Conservation (phyloP, 2,329 filamentous ascomycete species). For the Cercospora sp. region DNA sequence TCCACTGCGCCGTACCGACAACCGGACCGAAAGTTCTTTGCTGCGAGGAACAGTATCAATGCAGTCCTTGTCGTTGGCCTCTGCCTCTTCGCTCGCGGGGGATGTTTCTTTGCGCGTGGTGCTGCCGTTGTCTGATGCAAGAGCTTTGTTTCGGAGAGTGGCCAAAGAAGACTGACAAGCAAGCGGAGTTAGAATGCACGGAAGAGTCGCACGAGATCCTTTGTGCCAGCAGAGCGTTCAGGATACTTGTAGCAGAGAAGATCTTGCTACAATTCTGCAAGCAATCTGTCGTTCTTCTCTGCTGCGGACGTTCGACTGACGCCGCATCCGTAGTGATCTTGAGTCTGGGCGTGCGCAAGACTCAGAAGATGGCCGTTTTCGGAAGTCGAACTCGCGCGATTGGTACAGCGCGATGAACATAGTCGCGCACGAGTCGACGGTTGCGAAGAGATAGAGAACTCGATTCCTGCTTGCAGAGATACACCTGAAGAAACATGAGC, state of each 20-base stretch:
- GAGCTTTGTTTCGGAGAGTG: conserved; percentile 36
- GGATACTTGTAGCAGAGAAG: conserved; percentile 37
- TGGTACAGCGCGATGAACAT: conserved; percentile 21
- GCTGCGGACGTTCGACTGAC: conserved; percentile 35
- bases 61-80: conserved; percentile 32
- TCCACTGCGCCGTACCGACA: conserved; percentile 24
- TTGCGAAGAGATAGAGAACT: conserved; percentile 29
- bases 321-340: conserved; percentile 39
- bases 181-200: conserved; percentile 36
- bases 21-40: conserved; percentile 30
- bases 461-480: conserved; percentile 24
- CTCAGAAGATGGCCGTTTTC: conserved; percentile 37
- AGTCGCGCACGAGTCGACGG: conserved; percentile 16
- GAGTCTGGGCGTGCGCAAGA: conserved; percentile 32
- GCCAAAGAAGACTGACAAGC: conserved; percentile 29
- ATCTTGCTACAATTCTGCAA: not conserved
- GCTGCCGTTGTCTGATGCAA: conserved; percentile 29
- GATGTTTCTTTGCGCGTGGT: conserved; percentile 25
- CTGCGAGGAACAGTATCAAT: conserved; percentile 25
- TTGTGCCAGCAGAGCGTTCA: conserved; percentile 35
- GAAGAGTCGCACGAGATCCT: conserved; percentile 38
- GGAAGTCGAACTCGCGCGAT: conserved; percentile 33
- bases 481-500: conserved; percentile 26
- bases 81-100: conserved; percentile 23
- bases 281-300: conserved; percentile 8